Percentiles rank a stretch among this genome's conserved stretches.
Conservation (phyloP, 2,329 filamentous ascomycete species). For the Sclerotinia trifoliorum region DNA sequence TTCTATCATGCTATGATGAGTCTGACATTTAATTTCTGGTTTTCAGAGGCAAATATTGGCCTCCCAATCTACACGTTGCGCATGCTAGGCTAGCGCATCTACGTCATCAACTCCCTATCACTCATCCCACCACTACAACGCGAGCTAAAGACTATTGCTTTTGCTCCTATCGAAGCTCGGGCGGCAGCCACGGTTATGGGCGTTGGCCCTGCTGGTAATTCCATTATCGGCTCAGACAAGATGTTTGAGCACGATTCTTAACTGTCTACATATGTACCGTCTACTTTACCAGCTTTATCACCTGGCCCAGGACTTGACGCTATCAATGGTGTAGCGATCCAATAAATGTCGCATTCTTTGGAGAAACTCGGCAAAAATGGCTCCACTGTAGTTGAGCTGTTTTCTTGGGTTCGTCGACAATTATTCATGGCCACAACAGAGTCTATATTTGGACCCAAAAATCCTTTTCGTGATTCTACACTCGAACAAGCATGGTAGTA, state of each 20-base stretch:
- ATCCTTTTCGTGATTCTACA: conserved; percentile 38
- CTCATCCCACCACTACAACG: neutral
- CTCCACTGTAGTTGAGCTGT: conserved; percentile 13
- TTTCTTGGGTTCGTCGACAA: conserved; percentile 38
- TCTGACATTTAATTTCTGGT: neutral
- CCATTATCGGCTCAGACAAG: conserved; percentile 15
- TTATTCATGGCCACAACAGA: conserved; percentile 25
- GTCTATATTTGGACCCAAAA: conserved; percentile 46
- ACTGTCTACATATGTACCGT: conserved; percentile 14
- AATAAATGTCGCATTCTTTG: conserved; percentile 4
- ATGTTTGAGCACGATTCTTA: conserved; percentile 22
- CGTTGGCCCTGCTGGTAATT: conserved; percentile 1
- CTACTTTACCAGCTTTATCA: conserved; percentile 16
- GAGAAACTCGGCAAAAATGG: neutral
- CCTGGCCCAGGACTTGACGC: conserved; percentile 20
- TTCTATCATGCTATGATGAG: neutral
- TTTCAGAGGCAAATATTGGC: conserved; percentile 5
- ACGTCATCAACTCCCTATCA: neutral
- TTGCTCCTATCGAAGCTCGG: neutral
- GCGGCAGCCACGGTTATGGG: conserved; percentile 13
- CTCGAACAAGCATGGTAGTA: conserved; percentile 12
- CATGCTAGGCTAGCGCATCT: neutral
- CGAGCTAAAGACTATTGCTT: neutral
- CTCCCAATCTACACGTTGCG: neutral
- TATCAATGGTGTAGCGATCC: conserved; percentile 14